These are phyloP conservation scores for Zasmidium angulare DNA, from an alignment of 2,329 filamentous ascomycete species.

Conservation along the genomic window DNA sequence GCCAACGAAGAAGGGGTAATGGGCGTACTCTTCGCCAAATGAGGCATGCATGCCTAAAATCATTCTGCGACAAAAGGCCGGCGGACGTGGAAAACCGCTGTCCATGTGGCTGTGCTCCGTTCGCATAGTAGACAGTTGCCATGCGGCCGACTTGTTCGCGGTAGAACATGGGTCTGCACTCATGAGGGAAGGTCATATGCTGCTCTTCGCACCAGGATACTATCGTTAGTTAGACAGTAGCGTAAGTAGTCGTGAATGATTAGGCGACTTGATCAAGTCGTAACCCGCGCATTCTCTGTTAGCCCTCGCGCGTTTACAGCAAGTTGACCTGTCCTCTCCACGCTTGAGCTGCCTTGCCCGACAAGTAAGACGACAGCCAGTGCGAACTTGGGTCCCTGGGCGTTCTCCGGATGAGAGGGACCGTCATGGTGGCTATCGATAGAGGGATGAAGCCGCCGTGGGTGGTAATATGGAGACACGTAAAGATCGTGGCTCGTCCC, in stretches of 20 bases:
- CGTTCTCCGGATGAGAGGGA: too few relatives aligned
- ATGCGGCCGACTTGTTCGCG: background rate
- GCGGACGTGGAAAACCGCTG: background rate
- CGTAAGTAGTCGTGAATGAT: background rate
- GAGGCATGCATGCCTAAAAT: too few relatives aligned
- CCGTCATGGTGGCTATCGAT: too few relatives aligned
- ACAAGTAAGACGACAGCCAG: background rate
- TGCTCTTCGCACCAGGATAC: too few relatives aligned
- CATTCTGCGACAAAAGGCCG: too few relatives aligned
- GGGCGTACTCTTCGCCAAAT: too few relatives aligned
- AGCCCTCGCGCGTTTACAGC: background rate
- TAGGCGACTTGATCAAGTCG: background rate
- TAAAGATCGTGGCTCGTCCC: too few relatives aligned
- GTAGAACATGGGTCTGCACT: background rate
- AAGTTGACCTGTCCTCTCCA: conserved; percentile 8
- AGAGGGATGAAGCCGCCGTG: too few relatives aligned
- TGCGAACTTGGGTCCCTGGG: background rate
- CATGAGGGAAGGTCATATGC: background rate
- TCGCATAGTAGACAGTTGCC: background rate
- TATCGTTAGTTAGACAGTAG: background rate
- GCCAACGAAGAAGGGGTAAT: too few relatives aligned
- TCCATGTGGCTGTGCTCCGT: background rate
- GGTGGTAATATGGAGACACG: too few relatives aligned
- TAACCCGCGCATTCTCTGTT: conserved; percentile 4
- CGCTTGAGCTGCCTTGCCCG: conserved; percentile 4